A percentile compares a stretch with the other conserved stretches of the same genome.
Evolutionary conservation across 768 basidiomycete genomes (phyloP).

Genomic region (Floccularia luteovirens): DNA sequence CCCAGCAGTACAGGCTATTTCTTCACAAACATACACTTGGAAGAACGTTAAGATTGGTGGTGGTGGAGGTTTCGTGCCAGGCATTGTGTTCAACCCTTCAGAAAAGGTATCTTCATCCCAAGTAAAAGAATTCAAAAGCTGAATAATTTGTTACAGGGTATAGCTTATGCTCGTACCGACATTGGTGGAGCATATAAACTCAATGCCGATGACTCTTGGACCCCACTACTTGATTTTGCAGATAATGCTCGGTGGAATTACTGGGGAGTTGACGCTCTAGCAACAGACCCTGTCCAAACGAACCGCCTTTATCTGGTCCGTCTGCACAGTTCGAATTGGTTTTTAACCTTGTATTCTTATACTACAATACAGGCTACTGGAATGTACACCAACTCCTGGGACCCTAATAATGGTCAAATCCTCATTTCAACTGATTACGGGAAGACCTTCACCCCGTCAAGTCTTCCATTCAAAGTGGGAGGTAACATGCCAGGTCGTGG

Average conservation of each 20-base stretch:
- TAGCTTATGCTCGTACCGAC: constrained; percentile 62
- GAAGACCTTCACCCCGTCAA: constrained; percentile 41
- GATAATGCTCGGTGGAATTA: constrained; percentile 44
- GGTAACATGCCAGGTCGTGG: constrained; percentile 68
- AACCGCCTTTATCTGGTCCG: constrained; percentile 44
- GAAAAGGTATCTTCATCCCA: constrained; percentile 24
- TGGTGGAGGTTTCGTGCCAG: constrained; percentile 44
- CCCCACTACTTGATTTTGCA: constrained; percentile 51
- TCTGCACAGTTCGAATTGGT: not conserved
- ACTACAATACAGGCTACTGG: constrained; percentile 50
- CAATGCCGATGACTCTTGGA: constrained; percentile 56
- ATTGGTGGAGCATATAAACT: constrained; percentile 61
- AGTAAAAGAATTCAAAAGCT: not conserved
- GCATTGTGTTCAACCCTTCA: constrained; percentile 55
- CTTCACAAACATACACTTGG: constrained; percentile 51
- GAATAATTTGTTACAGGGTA: constrained; percentile 24
- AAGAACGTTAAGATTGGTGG: constrained; percentile 52
- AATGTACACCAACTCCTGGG: constrained; percentile 57
- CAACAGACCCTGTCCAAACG: constrained; percentile 53
- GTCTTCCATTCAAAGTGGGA: constrained; percentile 58
- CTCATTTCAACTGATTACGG: constrained; percentile 54
- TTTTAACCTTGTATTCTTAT: not conserved
- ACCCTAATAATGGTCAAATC: constrained; percentile 57
- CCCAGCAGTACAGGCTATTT: constrained; percentile 26
- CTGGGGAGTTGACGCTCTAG: constrained; percentile 56